These are phyloP conservation scores for Suillus paluster DNA, from an alignment of 768 basidiomycete species.

Conservation along the genomic window DNA sequence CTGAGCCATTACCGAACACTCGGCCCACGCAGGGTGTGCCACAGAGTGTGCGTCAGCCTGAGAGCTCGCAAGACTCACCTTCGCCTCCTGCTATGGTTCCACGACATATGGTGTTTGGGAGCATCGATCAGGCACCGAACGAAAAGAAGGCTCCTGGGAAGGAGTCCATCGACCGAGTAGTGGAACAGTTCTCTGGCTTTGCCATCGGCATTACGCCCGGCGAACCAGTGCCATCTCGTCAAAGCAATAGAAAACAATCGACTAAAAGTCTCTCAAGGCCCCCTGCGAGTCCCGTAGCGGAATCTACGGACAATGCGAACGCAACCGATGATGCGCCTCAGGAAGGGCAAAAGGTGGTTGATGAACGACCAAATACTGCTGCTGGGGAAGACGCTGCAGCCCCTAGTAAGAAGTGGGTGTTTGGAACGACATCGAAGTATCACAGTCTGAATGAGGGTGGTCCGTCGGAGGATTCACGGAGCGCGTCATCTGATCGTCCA, in stretches of 20 bases:
- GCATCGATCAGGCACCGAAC: slow-evolving; percentile 35
- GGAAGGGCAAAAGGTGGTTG: neutral
- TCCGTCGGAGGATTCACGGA: neutral
- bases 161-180: slow-evolving; percentile 20
- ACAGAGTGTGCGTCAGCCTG: neutral
- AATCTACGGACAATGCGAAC: neutral
- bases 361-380: neutral
- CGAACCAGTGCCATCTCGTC: slow-evolving; percentile 34
- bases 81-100: slow-evolving; percentile 9
- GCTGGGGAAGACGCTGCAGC: slow-evolving; percentile 15
- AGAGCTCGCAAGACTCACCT: neutral
- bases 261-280: slow-evolving; percentile 21
- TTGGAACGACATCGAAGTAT: slow-evolving; percentile 48
- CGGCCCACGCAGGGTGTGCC: neutral
- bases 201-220: slow-evolving; percentile 50
- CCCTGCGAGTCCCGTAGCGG: neutral
- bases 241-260: slow-evolving; percentile 31
- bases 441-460: slow-evolving; percentile 12
- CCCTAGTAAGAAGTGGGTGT: slow-evolving; percentile 52
- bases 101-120: slow-evolving; percentile 55
- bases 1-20: neutral
- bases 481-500: neutral
- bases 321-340: slow-evolving; percentile 4
- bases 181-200: slow-evolving; percentile 41
- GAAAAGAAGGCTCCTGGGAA: slow-evolving; percentile 4